These are phyloP conservation scores for Ogataea haglerorum DNA, from an alignment of 805 yeast species.

Conservation along the genomic window DNA sequence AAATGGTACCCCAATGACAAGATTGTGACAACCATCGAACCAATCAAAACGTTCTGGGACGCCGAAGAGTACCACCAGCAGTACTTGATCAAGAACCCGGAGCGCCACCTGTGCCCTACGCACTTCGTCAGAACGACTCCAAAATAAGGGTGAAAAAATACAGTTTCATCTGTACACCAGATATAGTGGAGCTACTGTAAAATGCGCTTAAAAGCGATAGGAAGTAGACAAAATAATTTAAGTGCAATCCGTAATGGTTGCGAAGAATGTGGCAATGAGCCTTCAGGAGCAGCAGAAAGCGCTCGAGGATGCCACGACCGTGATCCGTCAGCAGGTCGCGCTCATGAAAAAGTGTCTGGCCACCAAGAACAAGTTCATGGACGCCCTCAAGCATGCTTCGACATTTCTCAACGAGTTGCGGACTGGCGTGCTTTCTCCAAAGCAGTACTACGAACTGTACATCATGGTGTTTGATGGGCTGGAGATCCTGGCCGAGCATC, in stretches of 20 bases:
- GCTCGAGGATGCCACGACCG: slow-evolving; percentile 43
- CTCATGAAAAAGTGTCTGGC: slow-evolving; percentile 77
- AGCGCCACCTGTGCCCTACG: slow-evolving; percentile 87
- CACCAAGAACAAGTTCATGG: slow-evolving; percentile 65
- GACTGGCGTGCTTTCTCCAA: slow-evolving; percentile 73
- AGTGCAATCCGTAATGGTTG: slow-evolving; percentile 9
- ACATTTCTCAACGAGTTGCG: slow-evolving; percentile 78
- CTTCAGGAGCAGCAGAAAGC: slow-evolving; percentile 27
- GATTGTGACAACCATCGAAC: slow-evolving; percentile 69
- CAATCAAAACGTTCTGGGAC: slow-evolving; percentile 71
- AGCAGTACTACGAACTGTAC: slow-evolving; percentile 90
- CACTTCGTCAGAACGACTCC: slow-evolving; percentile 73
- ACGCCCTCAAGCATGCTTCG: slow-evolving; percentile 84
- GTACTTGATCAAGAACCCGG: slow-evolving; percentile 75
- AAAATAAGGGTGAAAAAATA: slow-evolving; percentile 25
- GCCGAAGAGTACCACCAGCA: slow-evolving; percentile 95
- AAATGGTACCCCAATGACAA: slow-evolving; percentile 70
- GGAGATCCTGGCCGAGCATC: slow-evolving; percentile 58
- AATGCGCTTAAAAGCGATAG: slow-evolving; percentile 8
- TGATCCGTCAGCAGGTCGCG: slow-evolving; percentile 66
- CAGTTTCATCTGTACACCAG: slow-evolving; percentile 10
- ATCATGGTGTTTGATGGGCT: slow-evolving; percentile 80
- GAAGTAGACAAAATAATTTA: slow-evolving; percentile 1
- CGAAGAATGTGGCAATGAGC: slow-evolving; percentile 16
- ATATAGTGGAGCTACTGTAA: background rate